Base-by-base conservation (phyloP, 768 basidiomycete species). In the Suillus alpinus region DNA sequence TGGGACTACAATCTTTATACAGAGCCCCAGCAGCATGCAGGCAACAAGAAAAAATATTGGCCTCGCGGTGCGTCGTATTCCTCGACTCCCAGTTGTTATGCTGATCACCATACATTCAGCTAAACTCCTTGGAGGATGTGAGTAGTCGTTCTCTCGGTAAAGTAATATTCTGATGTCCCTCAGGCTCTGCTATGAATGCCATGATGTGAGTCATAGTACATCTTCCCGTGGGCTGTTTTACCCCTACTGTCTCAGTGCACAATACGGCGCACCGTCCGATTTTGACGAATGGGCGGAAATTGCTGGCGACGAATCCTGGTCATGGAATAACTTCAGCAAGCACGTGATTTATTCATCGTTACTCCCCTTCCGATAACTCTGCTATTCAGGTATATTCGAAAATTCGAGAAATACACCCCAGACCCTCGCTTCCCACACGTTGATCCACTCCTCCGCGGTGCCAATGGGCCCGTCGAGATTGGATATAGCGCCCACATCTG, bases 51-150 rank as follows among this genome's bases (percentile, higher is more conserved):
- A 62, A 76, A 79, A 40, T 86, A 77, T 59, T 90, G 86, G 85
- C 89, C 89, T 0, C 76, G 89, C 75, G 89, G 88, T 87, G 65
- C 7, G 71, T 64, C 8, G 20, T 44, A 10, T 56, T 18, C 36
- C 29, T 26, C n/a, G 23, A 5, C 36, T 4, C 32, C 14, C 37
- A 53, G 12, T 36, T 59, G 62, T 37, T 9, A 26, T 50, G 36
- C 39, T 44, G 41, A 50, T 41, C 12, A 23, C 40, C 18, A 9
- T 29, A 23, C 46, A 8, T 32, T 3, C 56, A 89, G 88, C 75
- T 1, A 89, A 85, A 67, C 76, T 91, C 69, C 79, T 92, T 6
- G 89, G 89, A 26, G 89, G 89, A 68, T 91, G 89, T 87, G 67
- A 71, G 85, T 77, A 12, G 29, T 40, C n/a, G 26, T 32, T 6